Percentiles rank a stretch among this genome's conserved stretches.
phyloP scores from a whole-genome alignment of 495 filamentous ascomycete species.

The Halenospora varia region DNA sequence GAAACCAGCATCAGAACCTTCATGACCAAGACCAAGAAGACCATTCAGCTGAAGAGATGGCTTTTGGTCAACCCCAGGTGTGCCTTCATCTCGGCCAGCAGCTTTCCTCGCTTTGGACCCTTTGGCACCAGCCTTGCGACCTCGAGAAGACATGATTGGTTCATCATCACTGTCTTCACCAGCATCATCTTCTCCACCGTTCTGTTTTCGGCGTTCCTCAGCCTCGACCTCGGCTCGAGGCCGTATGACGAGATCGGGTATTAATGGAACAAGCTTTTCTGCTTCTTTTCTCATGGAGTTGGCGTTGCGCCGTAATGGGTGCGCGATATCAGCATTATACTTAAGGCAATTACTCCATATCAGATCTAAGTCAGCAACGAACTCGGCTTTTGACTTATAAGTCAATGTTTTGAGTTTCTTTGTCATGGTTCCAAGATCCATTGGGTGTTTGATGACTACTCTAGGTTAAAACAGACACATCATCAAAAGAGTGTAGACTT shows the following conservation, averaged over 20 bases:
- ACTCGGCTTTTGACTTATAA: conserved; percentile 94
- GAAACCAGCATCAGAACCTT: conserved; percentile 46
- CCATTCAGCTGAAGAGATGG: conserved; percentile 50
- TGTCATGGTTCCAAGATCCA: conserved; percentile 97
- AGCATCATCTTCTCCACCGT: conserved; percentile 72
- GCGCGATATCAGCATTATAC: conserved; percentile 87
- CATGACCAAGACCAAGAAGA: conserved; percentile 40
- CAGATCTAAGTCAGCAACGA: conserved; percentile 85
- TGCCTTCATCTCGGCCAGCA: conserved; percentile 73
- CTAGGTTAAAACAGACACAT: conserved; percentile 1
- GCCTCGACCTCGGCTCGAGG: conserved; percentile 95
- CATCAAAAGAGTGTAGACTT: conserved; percentile 29
- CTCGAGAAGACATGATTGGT: conserved; percentile 95
- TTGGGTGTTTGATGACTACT: conserved; percentile 90
- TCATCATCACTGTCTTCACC: conserved; percentile 95
- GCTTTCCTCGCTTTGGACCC: conserved; percentile 79
- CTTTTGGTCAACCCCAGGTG: conserved; percentile 64
- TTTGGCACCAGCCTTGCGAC: conserved; percentile 79
- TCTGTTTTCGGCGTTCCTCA: conserved; percentile 82
- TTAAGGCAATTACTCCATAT: conserved; percentile 97
- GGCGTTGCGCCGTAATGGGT: conserved; percentile 88
- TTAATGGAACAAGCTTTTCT: conserved; percentile 89
- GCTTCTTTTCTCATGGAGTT: conserved; percentile 95
- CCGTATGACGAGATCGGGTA: conserved; percentile 85
- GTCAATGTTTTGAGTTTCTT: conserved; percentile 87